Base-by-base conservation (phyloP, 1,284 basidiomycete species). In the Phylloboletellus chloephorus region DNA sequence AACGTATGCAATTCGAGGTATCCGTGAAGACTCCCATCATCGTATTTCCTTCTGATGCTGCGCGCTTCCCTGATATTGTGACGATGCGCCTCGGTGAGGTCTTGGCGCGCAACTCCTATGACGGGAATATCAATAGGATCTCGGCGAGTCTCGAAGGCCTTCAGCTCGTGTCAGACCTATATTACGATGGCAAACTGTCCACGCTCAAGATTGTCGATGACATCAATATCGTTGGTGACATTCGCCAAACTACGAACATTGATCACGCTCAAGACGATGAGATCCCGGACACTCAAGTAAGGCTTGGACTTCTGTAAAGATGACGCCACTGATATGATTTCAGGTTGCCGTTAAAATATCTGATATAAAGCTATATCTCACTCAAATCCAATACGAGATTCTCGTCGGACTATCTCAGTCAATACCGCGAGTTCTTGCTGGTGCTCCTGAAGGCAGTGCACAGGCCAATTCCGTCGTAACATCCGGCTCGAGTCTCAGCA, bases 21-120 rank as follows among this genome's bases (percentile, higher is more conserved):
- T 79, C 85, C 26, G 73, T 98, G 61, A 90, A 92, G 66, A 88
- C 94, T 0, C 96, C 96, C 0, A 97, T 99, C 52, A 67, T 98
- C 30, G 72, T 97, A 15, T 82, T 98, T 52, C 95, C 96, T 4
- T 76, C 80, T 9, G 74, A 89, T 54, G 73, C 85, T 4, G 61
- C 72, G 12, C 64, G 59, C 7, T 82, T 83, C 5, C 66, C 67
- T 2, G 89, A 98, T 61, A 69, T 74, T 21, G 71, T 98, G 36
- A 76, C 85, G 3, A 76, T 96, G 65, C 78, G 88, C 39, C 76
- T 98, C 0, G 96, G 96, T 44, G 91, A 97, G 65, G 86, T 98
- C 39, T 75, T 73, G 25, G 92, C 91, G 21, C 78, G 74, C 46
- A 98, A 98, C 63, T 67, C 71, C 13, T 92, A 87, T 54, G 74